Base-by-base conservation (phyloP, 164 flowering plant species). In the Buxus sempervirens region DNA sequence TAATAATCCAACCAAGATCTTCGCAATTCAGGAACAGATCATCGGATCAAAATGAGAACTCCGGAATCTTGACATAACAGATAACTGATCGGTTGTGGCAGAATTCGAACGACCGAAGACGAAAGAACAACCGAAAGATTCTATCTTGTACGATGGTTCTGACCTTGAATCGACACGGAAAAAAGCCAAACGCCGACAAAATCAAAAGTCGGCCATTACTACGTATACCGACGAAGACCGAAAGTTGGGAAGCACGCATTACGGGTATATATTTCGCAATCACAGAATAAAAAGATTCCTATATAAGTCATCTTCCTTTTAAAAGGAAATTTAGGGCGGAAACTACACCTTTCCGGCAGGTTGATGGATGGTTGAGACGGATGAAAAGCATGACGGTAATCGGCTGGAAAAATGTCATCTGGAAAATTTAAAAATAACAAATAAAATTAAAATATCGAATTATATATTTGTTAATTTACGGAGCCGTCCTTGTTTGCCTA, bases 151-250 rank as follows among this genome's bases (percentile, higher is more conserved):
- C 53, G 62, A 64, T 73, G 19, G 64, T 54, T 19, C 66, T 45
- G 41, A 74, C 76, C 71, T 75, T 72, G 60, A 65, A 64, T 74
- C 74, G 7, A 53, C 32, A 28, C 25, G 26, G 20, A 19, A 48
- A 54, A 58, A 23, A 51, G 62, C 32, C 20, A 54, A 28, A 51
- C n/a, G 82, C 76, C 76, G 79, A 82, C 82, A 53, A 62, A 60
- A 58, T 54, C 60, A 68, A 71, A 81, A 74, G 88, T 79, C 84
- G 86, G 84, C 82, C 75, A 74, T 67, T 70, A 65, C 59, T 70
- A 72, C 68, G 68, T 36, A 54, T 70, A 64, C 70, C 76, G 75
- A 58, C 70, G 63, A 58, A 41, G 54, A 60, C 69, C 68, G 69
- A 74, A 74, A 74, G 69, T 32, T 45, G 15, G 24, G 54, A 60